phyloP scores from a whole-genome alignment of 495 filamentous ascomycete genomes.

The Aeminium ludgeri region DNA sequence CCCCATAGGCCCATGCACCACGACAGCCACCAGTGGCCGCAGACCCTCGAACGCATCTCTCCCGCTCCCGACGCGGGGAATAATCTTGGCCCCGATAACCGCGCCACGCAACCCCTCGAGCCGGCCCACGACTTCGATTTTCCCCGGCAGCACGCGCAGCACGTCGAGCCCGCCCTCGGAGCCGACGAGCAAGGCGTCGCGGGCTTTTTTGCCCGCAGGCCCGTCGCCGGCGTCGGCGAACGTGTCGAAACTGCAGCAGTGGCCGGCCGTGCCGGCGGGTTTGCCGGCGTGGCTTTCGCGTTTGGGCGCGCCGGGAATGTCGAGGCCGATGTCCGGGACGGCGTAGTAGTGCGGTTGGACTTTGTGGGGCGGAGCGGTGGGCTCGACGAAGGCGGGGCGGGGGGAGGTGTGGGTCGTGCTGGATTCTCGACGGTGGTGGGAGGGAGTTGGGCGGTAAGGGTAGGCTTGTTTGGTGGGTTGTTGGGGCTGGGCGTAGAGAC shows the following conservation, averaged over 20 bases:
- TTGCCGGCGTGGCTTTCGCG: slow-evolving; percentile 21
- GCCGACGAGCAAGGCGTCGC: slow-evolving; percentile 49
- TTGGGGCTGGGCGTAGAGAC: background rate
- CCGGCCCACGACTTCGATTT: slow-evolving; percentile 44
- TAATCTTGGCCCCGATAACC: slow-evolving; percentile 65
- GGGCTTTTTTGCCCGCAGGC: slow-evolving; percentile 36
- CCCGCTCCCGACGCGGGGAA: slow-evolving; percentile 29
- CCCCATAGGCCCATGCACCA: slow-evolving; percentile 54
- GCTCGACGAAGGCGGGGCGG: slow-evolving; percentile 19
- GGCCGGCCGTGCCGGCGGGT: slow-evolving; percentile 45
- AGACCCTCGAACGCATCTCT: slow-evolving; percentile 1
- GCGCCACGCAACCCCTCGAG: slow-evolving; percentile 60
- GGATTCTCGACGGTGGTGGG: too few species aligned
- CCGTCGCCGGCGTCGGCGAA: slow-evolving; percentile 34
- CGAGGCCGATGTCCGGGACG: slow-evolving; percentile 37
- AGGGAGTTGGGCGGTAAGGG: background rate
- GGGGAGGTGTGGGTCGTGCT: slow-evolving; percentile 4
- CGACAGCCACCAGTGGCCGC: slow-evolving; percentile 53
- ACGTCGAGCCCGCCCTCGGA: slow-evolving; percentile 61
- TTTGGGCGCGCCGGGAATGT: slow-evolving; percentile 15
- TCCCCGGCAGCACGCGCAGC: slow-evolving; percentile 48
- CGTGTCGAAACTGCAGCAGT: slow-evolving; percentile 65
- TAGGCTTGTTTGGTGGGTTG: background rate
- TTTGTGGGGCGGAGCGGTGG: slow-evolving; percentile 61
- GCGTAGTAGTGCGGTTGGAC: slow-evolving; percentile 56